Base-by-base conservation (phyloP, 2,329 filamentous ascomycete species). In the Polychaeton citri region DNA sequence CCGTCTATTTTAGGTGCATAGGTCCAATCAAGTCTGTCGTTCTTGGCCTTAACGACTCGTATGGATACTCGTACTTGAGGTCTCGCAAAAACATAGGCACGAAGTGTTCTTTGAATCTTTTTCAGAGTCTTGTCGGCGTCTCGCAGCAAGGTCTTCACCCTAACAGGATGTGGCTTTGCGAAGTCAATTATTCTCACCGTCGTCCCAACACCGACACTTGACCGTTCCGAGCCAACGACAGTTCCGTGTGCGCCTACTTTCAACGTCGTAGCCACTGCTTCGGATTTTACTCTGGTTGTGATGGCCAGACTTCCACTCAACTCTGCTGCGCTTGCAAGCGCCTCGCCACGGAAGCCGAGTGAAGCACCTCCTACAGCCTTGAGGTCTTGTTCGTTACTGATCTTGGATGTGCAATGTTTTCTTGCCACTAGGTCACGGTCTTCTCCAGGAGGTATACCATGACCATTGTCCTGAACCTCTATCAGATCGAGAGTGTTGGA, bases 291-390 rank as follows among this genome's bases (percentile, higher is more conserved):
- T 42, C 73, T 71, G 3, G 81, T 86, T 10, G 67, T 79, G 34
- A 86, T 60, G 6, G 59, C 62, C 30, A 86, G 40, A 2, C 52
- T 59, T 3, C 66, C 63, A 24, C 73, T 74, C 38, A 83, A 52
- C 30, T 70, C 65, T 40, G 73, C 77, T 39, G 69, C 67, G 53
- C 74, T 76, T 26, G 80, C 78, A 40, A 88, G 60, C 12, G 81
- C 81, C 50, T 84, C 74, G 15, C 82, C 82, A 21, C 82, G 72
- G 50, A 87, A 88, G 2, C 82, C 82, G n/a, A 87, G 66, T 20
- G 69, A 77, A 30, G 60, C 63, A 1, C 71, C 68, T 6, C 71
- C 74, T 15, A 77, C 59, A 2, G 50, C 53, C 34, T 60, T 63
- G 24, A 86, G 60, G 34, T 86, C 78, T 0, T 73, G 65, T 38